Percentiles rank a stretch among this genome's conserved stretches.
Conservation (phyloP, 1,284 basidiomycete genomes). For the Coniferiporia weirii region DNA sequence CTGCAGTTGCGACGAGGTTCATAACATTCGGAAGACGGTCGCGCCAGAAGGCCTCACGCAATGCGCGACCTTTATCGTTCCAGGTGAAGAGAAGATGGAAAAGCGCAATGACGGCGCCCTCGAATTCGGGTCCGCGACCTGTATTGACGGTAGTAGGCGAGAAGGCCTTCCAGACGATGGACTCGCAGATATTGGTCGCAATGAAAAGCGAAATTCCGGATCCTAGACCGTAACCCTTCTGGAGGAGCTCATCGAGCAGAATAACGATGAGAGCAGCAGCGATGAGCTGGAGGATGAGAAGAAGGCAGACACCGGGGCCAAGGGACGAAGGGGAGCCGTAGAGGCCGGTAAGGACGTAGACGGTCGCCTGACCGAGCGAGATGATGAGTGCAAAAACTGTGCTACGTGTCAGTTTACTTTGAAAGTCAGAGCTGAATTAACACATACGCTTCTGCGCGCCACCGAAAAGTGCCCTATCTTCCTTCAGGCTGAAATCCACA, state of each 20-base stretch:
- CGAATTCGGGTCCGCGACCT: constrained; percentile 96
- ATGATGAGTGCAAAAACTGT: constrained; percentile 96
- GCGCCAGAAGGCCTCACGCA: constrained; percentile 98
- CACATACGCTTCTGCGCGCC: constrained; percentile 95
- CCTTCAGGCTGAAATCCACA: constrained; percentile 95
- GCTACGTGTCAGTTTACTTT: constrained; percentile 13
- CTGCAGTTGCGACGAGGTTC: constrained; percentile 91
- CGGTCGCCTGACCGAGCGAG: constrained; percentile 92
- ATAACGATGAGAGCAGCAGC: constrained; percentile 95
- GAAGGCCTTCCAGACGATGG: constrained; percentile 99
- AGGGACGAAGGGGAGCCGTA: constrained; percentile 93
- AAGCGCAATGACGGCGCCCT: constrained; percentile 92
- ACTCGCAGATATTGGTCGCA: constrained; percentile 99
- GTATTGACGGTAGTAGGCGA: constrained; percentile 98
- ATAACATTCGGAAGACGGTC: constrained; percentile 96
- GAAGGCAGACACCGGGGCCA: constrained; percentile 92
- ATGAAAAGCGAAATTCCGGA: constrained; percentile 99
- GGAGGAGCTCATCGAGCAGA: constrained; percentile 96
- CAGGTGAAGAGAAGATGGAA: constrained; percentile 99
- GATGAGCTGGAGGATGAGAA: constrained; percentile 94
- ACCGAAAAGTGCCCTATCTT: constrained; percentile 93
- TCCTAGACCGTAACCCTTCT: constrained; percentile 98
- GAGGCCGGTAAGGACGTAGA: constrained; percentile 95
- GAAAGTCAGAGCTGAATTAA: constrained; percentile 4
- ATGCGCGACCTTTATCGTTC: constrained; percentile 96